Conservation (phyloP, 306 rosid species). For the Aeschynomene evenia region DNA sequence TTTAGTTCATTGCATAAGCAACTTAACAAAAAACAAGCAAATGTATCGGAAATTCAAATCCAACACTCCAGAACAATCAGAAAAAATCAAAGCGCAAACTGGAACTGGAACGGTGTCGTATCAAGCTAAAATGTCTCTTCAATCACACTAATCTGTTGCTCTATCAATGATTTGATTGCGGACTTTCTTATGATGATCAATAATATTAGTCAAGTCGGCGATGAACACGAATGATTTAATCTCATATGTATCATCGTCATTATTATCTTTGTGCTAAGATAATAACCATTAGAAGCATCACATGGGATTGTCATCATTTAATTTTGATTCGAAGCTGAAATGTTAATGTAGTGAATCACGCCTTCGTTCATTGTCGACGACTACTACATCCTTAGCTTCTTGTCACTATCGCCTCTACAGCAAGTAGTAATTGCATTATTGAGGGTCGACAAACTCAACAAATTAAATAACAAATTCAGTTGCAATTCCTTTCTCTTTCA, state of each 20-base stretch:
- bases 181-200: neutral
- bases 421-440: too few relatives aligned
- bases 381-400: neutral
- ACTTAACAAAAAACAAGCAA: too few relatives aligned
- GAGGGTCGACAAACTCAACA: neutral
- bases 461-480: too few relatives aligned
- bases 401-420: neutral
- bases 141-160: neutral
- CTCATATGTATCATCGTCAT: neutral
- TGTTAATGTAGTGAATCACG: neutral
- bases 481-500: too few relatives aligned
- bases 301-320: neutral
- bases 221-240: neutral
- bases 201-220: neutral
- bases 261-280: neutral
- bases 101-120: neutral
- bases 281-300: neutral
- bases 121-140: neutral
- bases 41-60: too few relatives aligned
- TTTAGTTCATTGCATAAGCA: neutral
- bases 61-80: too few relatives aligned
- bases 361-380: neutral
- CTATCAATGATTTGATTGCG: neutral
- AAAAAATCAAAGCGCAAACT: neutral
- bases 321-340: neutral